These are phyloP conservation scores for Mortierella sp. DNA, from an alignment of 371 early-diverging fungal genomes.

Conservation along the genomic window DNA sequence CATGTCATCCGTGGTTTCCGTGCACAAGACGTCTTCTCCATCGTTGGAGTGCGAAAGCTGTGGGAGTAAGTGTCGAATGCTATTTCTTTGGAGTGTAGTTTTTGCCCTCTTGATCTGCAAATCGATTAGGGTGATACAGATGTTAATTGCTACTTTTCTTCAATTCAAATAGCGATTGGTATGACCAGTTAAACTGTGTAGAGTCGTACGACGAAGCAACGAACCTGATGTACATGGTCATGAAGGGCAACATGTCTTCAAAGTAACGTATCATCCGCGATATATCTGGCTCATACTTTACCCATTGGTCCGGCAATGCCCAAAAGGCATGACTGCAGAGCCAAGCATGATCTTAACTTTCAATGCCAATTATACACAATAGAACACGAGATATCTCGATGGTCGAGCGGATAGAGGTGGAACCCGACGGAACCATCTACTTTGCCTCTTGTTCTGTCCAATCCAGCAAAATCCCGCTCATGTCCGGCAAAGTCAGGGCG, in stretches of 20 bases:
- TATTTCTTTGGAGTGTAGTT: not conserved
- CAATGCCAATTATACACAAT: not conserved
- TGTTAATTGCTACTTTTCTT: not conserved
- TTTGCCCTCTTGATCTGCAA: not conserved
- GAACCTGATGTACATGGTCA: conserved; percentile 59
- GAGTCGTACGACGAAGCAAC: conserved; percentile 58
- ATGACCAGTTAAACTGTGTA: conserved; percentile 56
- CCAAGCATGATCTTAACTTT: not conserved
- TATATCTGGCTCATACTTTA: not conserved
- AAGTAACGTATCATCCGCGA: conserved; percentile 35
- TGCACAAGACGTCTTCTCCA: conserved; percentile 77
- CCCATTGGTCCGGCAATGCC: not conserved
- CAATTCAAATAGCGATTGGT: conserved; percentile 50
- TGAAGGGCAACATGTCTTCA: conserved; percentile 56
- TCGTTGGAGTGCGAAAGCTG: conserved; percentile 76
- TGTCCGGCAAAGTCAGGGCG: conserved; percentile 68
- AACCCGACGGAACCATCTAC: conserved; percentile 70
- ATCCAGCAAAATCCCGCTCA: conserved; percentile 69
- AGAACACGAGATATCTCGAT: conserved; percentile 73
- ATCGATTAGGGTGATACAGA: not conserved
- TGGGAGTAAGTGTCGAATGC: conserved; percentile 64
- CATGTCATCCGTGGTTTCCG: conserved; percentile 72
- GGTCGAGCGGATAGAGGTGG: conserved; percentile 75
- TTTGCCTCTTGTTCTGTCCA: conserved; percentile 77
- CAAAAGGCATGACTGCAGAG: too few species aligned